Evolutionary conservation across 2,329 filamentous ascomycete genomes (phyloP).

Genomic region (Trichoderma gracile): DNA sequence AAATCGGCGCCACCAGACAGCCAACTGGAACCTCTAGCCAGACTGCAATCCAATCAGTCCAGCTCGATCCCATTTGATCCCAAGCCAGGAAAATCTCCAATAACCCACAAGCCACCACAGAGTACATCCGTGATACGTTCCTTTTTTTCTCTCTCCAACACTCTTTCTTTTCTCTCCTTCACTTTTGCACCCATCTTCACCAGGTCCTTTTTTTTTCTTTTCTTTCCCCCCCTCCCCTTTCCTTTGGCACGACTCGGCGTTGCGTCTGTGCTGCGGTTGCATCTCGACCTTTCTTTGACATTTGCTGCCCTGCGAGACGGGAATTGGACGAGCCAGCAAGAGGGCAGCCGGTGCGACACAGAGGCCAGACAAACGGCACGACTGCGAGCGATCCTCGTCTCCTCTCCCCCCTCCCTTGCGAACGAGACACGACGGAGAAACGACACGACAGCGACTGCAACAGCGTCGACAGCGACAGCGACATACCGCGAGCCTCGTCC

Average conservation of each 20-base stretch:
- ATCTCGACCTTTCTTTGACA: constrained; percentile 12
- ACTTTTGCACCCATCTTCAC: background rate
- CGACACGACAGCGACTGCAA: background rate
- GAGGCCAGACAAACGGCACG: constrained; percentile 3
- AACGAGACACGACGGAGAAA: background rate
- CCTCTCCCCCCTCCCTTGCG: constrained; percentile 18
- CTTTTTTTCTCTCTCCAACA: constrained; percentile 1
- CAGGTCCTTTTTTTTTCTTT: background rate
- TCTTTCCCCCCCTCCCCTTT: background rate
- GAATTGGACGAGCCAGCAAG: constrained; percentile 11
- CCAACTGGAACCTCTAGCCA: background rate
- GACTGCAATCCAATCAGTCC: constrained; percentile 2
- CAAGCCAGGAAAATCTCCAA: constrained; percentile 6
- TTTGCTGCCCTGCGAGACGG: background rate
- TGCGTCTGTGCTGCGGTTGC: constrained; percentile 22
- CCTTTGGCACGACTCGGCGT: constrained; percentile 7
- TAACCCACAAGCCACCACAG: constrained; percentile 19
- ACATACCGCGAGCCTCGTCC: constrained; percentile 9
- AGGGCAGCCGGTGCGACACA: constrained; percentile 11
- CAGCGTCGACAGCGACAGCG: background rate
- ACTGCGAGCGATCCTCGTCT: background rate
- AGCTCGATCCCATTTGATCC: background rate
- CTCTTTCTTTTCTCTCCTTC: background rate
- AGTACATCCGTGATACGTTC: constrained; percentile 17
- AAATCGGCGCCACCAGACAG: constrained; percentile 2